These are phyloP conservation scores for Ophiostoma pallidulum DNA, from an alignment of 2,329 filamentous ascomycete species.

Conservation along the genomic window DNA sequence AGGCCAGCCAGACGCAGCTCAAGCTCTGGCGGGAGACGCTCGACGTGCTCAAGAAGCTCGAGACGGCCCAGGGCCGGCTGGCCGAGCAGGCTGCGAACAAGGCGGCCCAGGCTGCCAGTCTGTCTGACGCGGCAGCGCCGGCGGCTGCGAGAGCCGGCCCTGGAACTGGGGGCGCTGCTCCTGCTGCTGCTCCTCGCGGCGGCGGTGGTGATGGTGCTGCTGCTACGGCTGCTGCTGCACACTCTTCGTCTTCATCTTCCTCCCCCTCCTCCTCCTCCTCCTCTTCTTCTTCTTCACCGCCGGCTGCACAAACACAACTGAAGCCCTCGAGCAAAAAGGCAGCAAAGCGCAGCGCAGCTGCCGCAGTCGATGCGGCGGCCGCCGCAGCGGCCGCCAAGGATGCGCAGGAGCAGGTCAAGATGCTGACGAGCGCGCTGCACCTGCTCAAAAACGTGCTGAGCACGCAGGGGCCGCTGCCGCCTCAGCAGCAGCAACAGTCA, in stretches of 20 bases:
- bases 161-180: no score
- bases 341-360: neutral
- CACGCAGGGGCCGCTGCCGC: conserved; percentile 25
- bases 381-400: neutral
- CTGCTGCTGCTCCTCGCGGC: no score
- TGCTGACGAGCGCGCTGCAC: conserved; percentile 28
- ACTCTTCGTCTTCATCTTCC: no score
- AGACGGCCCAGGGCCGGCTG: conserved; percentile 13
- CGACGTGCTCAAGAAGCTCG: conserved; percentile 19
- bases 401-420: conserved; percentile 20
- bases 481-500: neutral
- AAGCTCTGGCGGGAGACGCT: conserved; percentile 22
- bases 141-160: neutral
- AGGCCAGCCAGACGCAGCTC: conserved; percentile 11
- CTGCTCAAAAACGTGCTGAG: conserved; percentile 30
- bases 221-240: no score
- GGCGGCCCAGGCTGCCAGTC: neutral
- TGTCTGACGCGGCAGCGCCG: neutral
- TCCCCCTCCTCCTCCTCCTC: no score
- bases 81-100: conserved; percentile 8
- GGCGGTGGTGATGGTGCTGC: no score
- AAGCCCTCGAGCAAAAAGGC: neutral
- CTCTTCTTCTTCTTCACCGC: no score
- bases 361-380: neutral
- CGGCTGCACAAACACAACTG: no score